phyloP scores from a whole-genome alignment of 768 basidiomycete species.

The Terana coerulea region DNA sequence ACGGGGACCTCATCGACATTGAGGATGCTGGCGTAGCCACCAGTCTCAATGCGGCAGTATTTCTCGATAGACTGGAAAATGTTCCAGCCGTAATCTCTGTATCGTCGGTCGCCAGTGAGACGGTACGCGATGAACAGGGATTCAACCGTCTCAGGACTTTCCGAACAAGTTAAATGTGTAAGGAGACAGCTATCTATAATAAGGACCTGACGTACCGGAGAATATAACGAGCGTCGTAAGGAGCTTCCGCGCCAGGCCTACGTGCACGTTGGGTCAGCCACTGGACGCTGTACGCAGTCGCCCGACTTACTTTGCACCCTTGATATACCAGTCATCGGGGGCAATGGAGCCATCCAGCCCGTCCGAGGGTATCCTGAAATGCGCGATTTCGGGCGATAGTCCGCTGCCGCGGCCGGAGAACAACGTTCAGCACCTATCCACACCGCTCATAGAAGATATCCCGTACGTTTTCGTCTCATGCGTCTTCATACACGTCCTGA shows the following conservation, averaged over 20 bases:
- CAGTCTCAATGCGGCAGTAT: conserved; percentile 71
- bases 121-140: conserved; percentile 90
- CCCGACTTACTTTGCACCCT: conserved; percentile 57
- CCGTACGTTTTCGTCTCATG: conserved; percentile 80
- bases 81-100: conserved; percentile 81
- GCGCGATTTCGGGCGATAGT: conserved; percentile 84
- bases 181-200: background rate
- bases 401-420: conserved; percentile 45
- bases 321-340: conserved; percentile 87
- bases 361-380: conserved; percentile 70
- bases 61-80: conserved; percentile 89
- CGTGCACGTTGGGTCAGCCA: no score
- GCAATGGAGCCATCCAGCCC: conserved; percentile 40
- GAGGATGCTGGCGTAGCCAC: conserved; percentile 80
- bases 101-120: conserved; percentile 79
- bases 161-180: background rate
- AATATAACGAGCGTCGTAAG: conserved; percentile 91
- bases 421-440: background rate
- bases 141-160: conserved; percentile 90
- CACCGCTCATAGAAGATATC: background rate
- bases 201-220: conserved; percentile 64
- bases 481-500: conserved; percentile 86
- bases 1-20: conserved; percentile 80
- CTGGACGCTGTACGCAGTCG: no score
- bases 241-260: conserved; percentile 25